Evolutionary conservation across 2,329 filamentous ascomycete genomes (phyloP).

Genomic region (Didymella arachidicola): DNA sequence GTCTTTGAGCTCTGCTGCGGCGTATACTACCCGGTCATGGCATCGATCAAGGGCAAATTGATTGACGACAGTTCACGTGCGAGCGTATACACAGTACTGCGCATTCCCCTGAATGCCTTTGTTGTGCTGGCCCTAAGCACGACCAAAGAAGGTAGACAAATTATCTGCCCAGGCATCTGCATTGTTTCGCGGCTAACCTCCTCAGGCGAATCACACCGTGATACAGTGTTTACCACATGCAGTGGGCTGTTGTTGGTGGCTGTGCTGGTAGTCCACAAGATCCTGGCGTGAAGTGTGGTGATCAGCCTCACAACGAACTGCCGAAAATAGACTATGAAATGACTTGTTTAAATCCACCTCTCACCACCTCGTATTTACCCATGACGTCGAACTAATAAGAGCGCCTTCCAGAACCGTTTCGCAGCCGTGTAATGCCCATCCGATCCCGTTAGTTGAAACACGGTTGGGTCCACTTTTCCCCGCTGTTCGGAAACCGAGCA

Average conservation of each 20-base stretch:
- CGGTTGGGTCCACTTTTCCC: constrained; percentile 17
- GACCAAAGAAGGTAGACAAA: constrained; percentile 41
- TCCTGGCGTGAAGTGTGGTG: constrained; percentile 27
- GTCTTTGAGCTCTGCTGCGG: constrained; percentile 66
- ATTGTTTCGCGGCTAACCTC: constrained; percentile 21
- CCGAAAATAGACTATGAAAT: constrained; percentile 14
- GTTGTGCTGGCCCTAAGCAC: constrained; percentile 45
- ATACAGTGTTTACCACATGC: constrained; percentile 43
- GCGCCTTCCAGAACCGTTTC: constrained; percentile 14
- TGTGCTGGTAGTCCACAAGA: constrained; percentile 38
- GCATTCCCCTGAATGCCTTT: constrained; percentile 64
- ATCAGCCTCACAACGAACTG: constrained; percentile 14
- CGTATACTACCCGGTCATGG: constrained; percentile 65
- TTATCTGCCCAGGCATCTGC: neutral
- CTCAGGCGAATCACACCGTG: constrained; percentile 41
- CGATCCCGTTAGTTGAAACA: constrained; percentile 20
- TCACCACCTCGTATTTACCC: constrained; percentile 6
- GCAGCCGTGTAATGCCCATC: constrained; percentile 15
- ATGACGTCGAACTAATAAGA: constrained; percentile 11
- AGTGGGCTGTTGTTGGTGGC: constrained; percentile 39
- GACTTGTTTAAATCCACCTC: constrained; percentile 4
- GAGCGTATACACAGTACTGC: constrained; percentile 64
- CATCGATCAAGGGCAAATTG: constrained; percentile 62
- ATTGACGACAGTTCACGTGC: constrained; percentile 64
- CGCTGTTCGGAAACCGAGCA: constrained; percentile 24